A percentile compares a stretch with the other conserved stretches of the same genome.
These are phyloP conservation scores for Bipolaris gigantea DNA, from an alignment of 2,329 filamentous ascomycete genomes.

Conservation along the genomic window DNA sequence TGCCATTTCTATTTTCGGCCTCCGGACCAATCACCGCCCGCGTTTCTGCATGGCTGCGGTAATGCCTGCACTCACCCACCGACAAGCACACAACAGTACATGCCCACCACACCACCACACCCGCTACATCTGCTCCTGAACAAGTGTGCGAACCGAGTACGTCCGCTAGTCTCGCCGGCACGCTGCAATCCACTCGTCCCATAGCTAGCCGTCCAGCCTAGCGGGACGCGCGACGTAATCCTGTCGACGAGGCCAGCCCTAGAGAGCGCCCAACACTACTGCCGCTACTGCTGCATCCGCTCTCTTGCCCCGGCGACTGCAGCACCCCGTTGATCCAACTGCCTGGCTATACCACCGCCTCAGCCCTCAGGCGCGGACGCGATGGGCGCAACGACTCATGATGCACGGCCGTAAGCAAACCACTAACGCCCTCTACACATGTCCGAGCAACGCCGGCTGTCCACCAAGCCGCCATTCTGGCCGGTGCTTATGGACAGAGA, in stretches of 20 bases:
- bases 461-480: not conserved
- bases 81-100: not conserved
- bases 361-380: not conserved
- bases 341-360: not conserved
- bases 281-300: not conserved
- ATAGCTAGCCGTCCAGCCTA: slow-evolving; percentile 12
- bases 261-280: not conserved
- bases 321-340: not conserved
- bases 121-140: not conserved
- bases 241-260: slow-evolving; percentile 9
- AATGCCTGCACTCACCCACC: slow-evolving; percentile 7
- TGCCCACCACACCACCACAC: not conserved
- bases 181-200: slow-evolving; percentile 19
- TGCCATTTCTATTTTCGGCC: slow-evolving; percentile 25
- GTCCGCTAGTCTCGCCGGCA: not conserved
- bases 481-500: not conserved
- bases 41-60: too few species aligned
- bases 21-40: slow-evolving; percentile 14
- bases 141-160: not conserved
- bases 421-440: not conserved
- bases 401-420: not conserved
- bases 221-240: slow-evolving; percentile 15
- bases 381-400: not conserved
- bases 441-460: not conserved
- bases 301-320: not conserved